Conservation (phyloP, 805 yeast species). For the Nakazawaea siamensis region DNA sequence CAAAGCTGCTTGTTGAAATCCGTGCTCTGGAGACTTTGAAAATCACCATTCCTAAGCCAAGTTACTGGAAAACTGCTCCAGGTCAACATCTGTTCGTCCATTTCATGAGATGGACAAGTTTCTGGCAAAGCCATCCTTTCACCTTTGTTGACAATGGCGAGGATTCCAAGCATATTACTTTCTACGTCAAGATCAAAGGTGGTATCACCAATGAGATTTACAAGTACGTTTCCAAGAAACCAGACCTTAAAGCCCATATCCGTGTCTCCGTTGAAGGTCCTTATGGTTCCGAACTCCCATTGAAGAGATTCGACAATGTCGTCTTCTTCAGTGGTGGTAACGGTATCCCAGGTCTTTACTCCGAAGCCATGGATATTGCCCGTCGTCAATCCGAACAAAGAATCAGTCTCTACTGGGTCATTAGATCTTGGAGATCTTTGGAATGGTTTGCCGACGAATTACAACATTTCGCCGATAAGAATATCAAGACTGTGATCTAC, state of each 20-base stretch:
- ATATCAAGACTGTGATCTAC: slow-evolving; percentile 30
- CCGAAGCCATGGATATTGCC: slow-evolving; percentile 27
- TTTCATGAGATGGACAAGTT: slow-evolving; percentile 29
- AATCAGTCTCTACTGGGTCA: slow-evolving; percentile 54
- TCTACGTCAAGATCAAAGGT: slow-evolving; percentile 28
- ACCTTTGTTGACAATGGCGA: slow-evolving; percentile 22
- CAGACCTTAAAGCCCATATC: slow-evolving; percentile 20
- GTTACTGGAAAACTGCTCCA: slow-evolving; percentile 32
- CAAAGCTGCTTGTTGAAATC: slow-evolving; percentile 27
- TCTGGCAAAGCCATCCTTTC: slow-evolving; percentile 41
- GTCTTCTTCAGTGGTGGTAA: slow-evolving; percentile 43
- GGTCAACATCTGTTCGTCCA: slow-evolving; percentile 30
- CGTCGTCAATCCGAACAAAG: slow-evolving; percentile 20
- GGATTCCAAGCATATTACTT: slow-evolving; percentile 17
- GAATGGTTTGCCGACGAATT: slow-evolving; percentile 41
- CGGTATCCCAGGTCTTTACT: slow-evolving; percentile 44
- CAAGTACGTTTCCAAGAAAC: slow-evolving; percentile 16
- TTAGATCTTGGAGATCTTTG: slow-evolving; percentile 43
- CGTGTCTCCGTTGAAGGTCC: slow-evolving; percentile 53
- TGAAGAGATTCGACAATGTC: slow-evolving; percentile 27
- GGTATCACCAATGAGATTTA: slow-evolving; percentile 25
- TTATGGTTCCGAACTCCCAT: slow-evolving; percentile 40
- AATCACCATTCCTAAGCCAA: slow-evolving; percentile 36
- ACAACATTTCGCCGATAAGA: slow-evolving; percentile 23
- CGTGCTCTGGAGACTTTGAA: slow-evolving; percentile 39